These are phyloP conservation scores for Phytophthora lateralis DNA, from an alignment of 352 stramenopile genomes.

Conservation along the genomic window DNA sequence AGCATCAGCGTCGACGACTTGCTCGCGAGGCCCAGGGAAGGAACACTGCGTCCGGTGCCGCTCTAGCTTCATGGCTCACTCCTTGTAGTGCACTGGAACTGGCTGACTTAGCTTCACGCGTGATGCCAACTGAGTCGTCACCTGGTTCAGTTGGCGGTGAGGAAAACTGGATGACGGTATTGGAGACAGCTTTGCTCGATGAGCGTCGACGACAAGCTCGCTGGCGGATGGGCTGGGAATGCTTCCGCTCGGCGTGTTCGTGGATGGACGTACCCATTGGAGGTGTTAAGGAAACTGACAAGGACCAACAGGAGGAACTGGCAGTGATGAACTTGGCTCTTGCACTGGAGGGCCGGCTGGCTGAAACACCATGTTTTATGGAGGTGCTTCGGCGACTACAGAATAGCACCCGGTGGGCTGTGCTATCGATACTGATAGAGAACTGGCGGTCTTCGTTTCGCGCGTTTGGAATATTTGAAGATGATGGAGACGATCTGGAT, in stretches of 20 bases:
- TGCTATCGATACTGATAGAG: slow-evolving; percentile 42
- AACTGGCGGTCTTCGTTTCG: slow-evolving; percentile 48
- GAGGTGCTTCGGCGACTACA: slow-evolving; percentile 45
- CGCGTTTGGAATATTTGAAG: slow-evolving; percentile 3
- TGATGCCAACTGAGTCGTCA: slow-evolving; percentile 9
- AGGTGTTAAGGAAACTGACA: slow-evolving; percentile 21
- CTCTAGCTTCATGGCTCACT: slow-evolving; percentile 29
- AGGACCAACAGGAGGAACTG: slow-evolving; percentile 16
- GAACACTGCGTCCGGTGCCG: not conserved
- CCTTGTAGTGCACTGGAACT: slow-evolving; percentile 47
- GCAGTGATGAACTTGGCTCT: slow-evolving; percentile 48
- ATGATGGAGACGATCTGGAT: slow-evolving; percentile 23
- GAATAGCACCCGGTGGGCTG: slow-evolving; percentile 24
- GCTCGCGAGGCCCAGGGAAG: slow-evolving; percentile 12
- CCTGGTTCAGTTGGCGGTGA: not conserved
- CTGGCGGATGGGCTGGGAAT: slow-evolving; percentile 73
- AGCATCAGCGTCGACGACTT: slow-evolving; percentile 16
- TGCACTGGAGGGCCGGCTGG: slow-evolving; percentile 67
- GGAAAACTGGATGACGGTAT: slow-evolving; percentile 32
- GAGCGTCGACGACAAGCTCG: slow-evolving; percentile 31
- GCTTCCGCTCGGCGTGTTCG: slow-evolving; percentile 59
- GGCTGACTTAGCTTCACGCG: slow-evolving; percentile 27
- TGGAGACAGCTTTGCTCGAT: slow-evolving; percentile 41
- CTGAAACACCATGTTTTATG: slow-evolving; percentile 34
- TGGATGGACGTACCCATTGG: slow-evolving; percentile 58